Percentiles rank a stretch among this genome's conserved stretches.
These are phyloP conservation scores for Ceratocystis smalleyi DNA, from an alignment of 2,329 filamentous ascomycete genomes.

Conservation along the genomic window DNA sequence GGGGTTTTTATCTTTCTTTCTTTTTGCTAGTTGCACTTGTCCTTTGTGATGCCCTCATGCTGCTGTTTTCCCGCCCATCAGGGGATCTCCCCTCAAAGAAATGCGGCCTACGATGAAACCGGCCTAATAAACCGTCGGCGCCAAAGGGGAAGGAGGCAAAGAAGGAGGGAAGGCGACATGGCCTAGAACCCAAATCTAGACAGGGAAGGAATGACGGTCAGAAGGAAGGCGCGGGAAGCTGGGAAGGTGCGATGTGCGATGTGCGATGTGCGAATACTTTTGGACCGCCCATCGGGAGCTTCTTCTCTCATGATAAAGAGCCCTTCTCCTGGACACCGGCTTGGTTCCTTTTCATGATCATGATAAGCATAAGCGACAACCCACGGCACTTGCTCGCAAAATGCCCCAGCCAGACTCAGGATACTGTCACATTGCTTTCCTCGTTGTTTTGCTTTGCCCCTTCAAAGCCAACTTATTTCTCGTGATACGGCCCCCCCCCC, in stretches of 20 bases:
- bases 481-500: background rate
- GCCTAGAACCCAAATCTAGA: background rate
- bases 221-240: background rate
- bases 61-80: background rate
- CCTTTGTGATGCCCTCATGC: background rate
- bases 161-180: background rate
- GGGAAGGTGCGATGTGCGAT: background rate
- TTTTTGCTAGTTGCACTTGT: too few species aligned
- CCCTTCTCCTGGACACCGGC: background rate
- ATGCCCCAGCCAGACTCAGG: background rate
- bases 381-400: background rate
- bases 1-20: too few species aligned
- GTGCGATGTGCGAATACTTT: background rate
- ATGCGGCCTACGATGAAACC: background rate
- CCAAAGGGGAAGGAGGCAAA: background rate
- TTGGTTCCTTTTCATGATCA: background rate
- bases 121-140: conserved; percentile 5
- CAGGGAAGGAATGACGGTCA: background rate
- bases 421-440: background rate
- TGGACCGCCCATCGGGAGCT: background rate
- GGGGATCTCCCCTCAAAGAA: background rate
- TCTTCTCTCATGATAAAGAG: background rate
- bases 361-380: background rate
- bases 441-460: background rate
- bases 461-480: background rate